Percentiles rank a stretch among this genome's conserved stretches.
phyloP scores from a whole-genome alignment of 257 asterid species.

The Gentiana macrophylla region DNA sequence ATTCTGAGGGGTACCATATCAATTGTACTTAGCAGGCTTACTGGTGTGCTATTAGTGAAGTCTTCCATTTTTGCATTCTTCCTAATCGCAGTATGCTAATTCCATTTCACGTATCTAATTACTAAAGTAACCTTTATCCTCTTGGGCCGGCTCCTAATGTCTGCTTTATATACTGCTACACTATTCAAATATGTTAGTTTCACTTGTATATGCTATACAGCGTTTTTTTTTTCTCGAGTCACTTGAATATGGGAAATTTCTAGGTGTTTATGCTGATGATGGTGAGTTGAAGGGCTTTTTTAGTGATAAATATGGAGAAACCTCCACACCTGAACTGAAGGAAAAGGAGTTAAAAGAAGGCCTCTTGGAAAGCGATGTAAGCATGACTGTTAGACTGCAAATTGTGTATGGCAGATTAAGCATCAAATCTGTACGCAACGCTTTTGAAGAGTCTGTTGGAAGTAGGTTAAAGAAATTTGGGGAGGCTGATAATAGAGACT shows the following conservation, averaged over 20 bases:
- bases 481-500: slow-evolving; percentile 53
- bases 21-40: too few species aligned
- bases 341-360: slow-evolving; percentile 37
- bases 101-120: too few species aligned
- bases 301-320: slow-evolving; percentile 42
- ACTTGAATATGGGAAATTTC: not conserved
- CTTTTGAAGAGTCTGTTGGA: slow-evolving; percentile 82
- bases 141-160: too few species aligned
- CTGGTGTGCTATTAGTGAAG: too few species aligned
- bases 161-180: too few species aligned
- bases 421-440: slow-evolving; percentile 60
- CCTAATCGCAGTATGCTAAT: too few species aligned
- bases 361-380: slow-evolving; percentile 55
- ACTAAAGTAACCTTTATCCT: too few species aligned
- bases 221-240: not conserved
- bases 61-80: too few species aligned
- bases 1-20: too few species aligned
- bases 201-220: too few species aligned
- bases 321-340: slow-evolving; percentile 34
- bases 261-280: slow-evolving; percentile 88
- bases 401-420: slow-evolving; percentile 80
- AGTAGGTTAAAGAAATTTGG: slow-evolving; percentile 54
- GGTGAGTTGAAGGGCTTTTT: slow-evolving; percentile 39
- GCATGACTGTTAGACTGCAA: slow-evolving; percentile 79
- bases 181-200: too few species aligned